Base-by-base conservation (phyloP, 2,329 filamentous ascomycete genomes). In the Berkeleyomyces basicola region DNA sequence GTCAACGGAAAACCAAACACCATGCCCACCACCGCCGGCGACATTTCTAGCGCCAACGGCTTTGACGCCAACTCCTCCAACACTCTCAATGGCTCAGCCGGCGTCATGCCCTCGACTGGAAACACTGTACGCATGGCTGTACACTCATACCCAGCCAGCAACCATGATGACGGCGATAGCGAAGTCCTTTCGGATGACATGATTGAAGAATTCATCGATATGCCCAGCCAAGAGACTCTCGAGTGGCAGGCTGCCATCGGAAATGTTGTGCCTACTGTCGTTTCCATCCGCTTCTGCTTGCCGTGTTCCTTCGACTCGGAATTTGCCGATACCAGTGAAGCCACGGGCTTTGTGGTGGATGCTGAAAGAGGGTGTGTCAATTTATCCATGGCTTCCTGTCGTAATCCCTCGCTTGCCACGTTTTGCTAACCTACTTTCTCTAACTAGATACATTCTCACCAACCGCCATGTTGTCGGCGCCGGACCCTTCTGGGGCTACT, bases 301-400 rank as follows among this genome's bases (percentile, higher is more conserved):
- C 96, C 93, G 0, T 95, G 89, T 72, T 91, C 92, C 33, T 99
- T 99, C 72, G 93, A 99, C 73, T 97, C 93, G n/a, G 93, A 99
- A 69, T 78, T 89, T 37, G 93, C 93, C 5, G 81, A 95, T 72
- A 90, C 90, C 16, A 96, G 90, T 70, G 93, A 99, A 76, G 93
- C 93, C 3, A 99, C 93, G 0, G 93, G 93, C 6, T 99, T 99
- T 71, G 91, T 99, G 14, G 93, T 99, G 33, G 93, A 99, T 75
- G 89, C 93, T 4, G 86, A 96, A 75, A 84, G 83, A 72, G 93
- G 93, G 72, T 87, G 77, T 68, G 86, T 76, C 57, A 57, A 7
- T 5, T 7, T 49, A 33, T 42, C n/a, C 31, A 33, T 53, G 16
- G 11, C 46, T 7, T 31, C 7, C 39, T 46, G 7, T 46, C 46